Percentiles rank a stretch among this genome's conserved stretches.
Conservation (phyloP, 768 basidiomycete species). For the Omphalotus guepiniiformis region DNA sequence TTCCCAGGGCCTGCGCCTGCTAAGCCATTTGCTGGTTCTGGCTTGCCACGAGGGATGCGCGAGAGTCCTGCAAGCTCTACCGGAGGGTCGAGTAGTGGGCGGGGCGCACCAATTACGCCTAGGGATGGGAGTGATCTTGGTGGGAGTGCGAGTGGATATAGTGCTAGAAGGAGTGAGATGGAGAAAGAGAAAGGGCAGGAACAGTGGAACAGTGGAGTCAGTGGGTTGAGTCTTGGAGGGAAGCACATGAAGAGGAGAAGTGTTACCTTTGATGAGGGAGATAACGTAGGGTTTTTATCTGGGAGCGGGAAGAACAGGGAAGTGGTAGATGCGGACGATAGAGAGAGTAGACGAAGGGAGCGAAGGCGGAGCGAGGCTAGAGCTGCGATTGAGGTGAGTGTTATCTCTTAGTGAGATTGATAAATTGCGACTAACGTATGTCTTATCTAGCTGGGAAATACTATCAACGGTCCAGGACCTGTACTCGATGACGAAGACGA, state of each 20-base stretch:
- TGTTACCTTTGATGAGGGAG: conserved; percentile 58
- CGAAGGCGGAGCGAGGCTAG: conserved; percentile 79
- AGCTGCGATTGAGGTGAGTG: conserved; percentile 83
- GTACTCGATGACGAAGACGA: conserved; percentile 52
- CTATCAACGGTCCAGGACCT: conserved; percentile 75
- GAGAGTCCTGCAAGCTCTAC: conserved; percentile 83
- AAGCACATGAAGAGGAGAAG: conserved; percentile 51
- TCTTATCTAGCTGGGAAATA: conserved; percentile 71
- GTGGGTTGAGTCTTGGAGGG: conserved; percentile 25
- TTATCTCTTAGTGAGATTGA: no score
- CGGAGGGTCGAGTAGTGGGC: conserved; percentile 78
- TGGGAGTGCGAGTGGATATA: conserved; percentile 15
- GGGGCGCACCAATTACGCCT: conserved; percentile 65
- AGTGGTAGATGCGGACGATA: conserved; percentile 37
- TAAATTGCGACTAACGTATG: no score
- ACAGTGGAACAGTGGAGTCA: conserved; percentile 30
- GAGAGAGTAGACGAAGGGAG: conserved; percentile 60
- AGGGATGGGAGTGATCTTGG: conserved; percentile 70
- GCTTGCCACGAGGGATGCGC: no score
- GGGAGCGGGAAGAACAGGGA: conserved; percentile 23
- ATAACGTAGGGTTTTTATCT: conserved; percentile 13
- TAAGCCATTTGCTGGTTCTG: conserved; percentile 54
- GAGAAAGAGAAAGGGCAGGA: conserved; percentile 14
- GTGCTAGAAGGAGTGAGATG: conserved; percentile 13
- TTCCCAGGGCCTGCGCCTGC: conserved; percentile 25